A percentile compares a stretch with the other conserved stretches of the same genome.
Conservation (phyloP, 805 yeast genomes). For the Wickerhamiella kurtzmanii region DNA sequence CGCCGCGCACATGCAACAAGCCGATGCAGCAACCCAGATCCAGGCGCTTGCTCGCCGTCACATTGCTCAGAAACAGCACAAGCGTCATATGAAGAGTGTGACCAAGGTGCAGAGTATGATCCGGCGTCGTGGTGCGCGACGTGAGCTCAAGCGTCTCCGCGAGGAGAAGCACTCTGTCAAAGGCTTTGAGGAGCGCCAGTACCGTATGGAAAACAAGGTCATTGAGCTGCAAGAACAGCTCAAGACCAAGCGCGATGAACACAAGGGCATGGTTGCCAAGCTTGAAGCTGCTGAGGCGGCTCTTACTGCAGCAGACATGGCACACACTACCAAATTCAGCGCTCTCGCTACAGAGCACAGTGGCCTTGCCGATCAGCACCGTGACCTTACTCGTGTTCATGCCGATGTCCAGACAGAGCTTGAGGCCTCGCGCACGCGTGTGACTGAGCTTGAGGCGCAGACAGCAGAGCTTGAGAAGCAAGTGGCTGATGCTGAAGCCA, state of each 20-base stretch:
- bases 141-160: slow-evolving; percentile 49
- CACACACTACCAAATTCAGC: background rate
- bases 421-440: background rate
- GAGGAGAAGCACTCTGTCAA: slow-evolving; percentile 87
- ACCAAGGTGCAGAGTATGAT: slow-evolving; percentile 62
- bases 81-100: slow-evolving; percentile 38
- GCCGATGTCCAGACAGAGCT: background rate
- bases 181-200: slow-evolving; percentile 74
- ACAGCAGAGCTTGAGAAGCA: slow-evolving; percentile 1
- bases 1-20: slow-evolving; percentile 36
- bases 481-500: slow-evolving; percentile 6
- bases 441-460: background rate
- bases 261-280: slow-evolving; percentile 26
- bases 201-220: slow-evolving; percentile 92
- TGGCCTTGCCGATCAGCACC: background rate
- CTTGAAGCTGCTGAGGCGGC: slow-evolving; percentile 8
- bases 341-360: background rate
- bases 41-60: slow-evolving; percentile 66
- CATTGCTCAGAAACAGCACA: slow-evolving; percentile 42
- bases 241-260: slow-evolving; percentile 64
- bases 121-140: slow-evolving; percentile 62
- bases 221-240: slow-evolving; percentile 75
- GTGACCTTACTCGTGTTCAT: background rate
- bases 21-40: slow-evolving; percentile 51
- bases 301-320: slow-evolving; percentile 4